A percentile compares a stretch with the other conserved stretches of the same genome.
These are phyloP conservation scores for Rosellinia necatrix DNA, from an alignment of 2,329 filamentous ascomycete species.

Conservation along the genomic window DNA sequence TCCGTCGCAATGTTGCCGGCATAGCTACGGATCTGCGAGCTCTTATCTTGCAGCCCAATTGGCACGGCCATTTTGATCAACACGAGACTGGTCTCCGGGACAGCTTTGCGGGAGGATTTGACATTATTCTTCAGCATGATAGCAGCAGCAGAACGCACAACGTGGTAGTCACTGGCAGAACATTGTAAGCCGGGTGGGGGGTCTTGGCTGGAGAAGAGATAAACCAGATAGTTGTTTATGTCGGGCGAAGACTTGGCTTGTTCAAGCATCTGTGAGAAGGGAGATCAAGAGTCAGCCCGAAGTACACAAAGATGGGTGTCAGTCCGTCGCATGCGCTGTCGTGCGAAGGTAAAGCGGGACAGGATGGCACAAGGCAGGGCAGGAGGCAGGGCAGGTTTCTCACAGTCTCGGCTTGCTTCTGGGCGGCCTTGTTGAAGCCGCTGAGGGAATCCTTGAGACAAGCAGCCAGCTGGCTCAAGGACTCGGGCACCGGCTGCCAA, in stretches of 20 bases:
- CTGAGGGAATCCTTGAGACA: slow-evolving; percentile 93
- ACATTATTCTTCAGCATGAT: slow-evolving; percentile 97
- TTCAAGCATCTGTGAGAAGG: slow-evolving; percentile 75
- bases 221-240: slow-evolving; percentile 96
- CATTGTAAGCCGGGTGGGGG: slow-evolving; percentile 64
- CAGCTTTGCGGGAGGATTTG: slow-evolving; percentile 72
- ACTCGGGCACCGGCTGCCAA: slow-evolving; percentile 90
- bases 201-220: slow-evolving; percentile 77
- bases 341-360: neutral
- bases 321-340: slow-evolving; percentile 29
- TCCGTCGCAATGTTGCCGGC: slow-evolving; percentile 95
- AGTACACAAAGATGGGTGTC: neutral
- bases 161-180: slow-evolving; percentile 66
- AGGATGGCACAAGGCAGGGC: slow-evolving; percentile 19
- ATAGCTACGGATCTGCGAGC: slow-evolving; percentile 81
- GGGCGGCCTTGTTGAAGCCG: slow-evolving; percentile 75
- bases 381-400: slow-evolving; percentile 42
- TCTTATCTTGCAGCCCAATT: slow-evolving; percentile 78
- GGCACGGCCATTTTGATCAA: slow-evolving; percentile 83
- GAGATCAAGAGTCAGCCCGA: slow-evolving; percentile 30
- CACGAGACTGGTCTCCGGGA: slow-evolving; percentile 72
- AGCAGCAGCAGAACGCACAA: slow-evolving; percentile 84
- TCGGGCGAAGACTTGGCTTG: slow-evolving; percentile 89
- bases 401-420: slow-evolving; percentile 89
- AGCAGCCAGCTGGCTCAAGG: slow-evolving; percentile 83